A percentile compares a stretch with the other conserved stretches of the same genome.
Conservation (phyloP, 192 early-diverging fungal species). For the Coemansia sp. region DNA sequence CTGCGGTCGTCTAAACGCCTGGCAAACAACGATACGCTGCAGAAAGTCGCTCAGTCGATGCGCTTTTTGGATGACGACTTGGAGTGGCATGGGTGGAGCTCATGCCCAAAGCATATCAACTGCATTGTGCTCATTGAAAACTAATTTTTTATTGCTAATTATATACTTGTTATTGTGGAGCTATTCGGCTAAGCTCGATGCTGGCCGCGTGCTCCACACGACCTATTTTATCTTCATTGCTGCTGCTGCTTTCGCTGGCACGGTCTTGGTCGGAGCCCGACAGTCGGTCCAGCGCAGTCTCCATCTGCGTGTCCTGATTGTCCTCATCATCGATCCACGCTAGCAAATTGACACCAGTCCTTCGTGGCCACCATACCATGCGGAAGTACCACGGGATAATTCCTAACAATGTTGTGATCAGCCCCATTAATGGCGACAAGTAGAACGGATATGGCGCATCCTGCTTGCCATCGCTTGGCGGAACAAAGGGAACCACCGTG, state of each 20-base stretch:
- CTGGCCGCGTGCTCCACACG: no score
- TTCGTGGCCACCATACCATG: conserved; percentile 48
- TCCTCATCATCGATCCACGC: conserved; percentile 36
- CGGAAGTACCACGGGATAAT: conserved; percentile 53
- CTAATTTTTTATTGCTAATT: no score
- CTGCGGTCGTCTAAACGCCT: conserved; percentile 9
- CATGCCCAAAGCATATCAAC: conserved; percentile 19
- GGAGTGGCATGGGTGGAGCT: conserved; percentile 27
- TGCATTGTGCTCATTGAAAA: conserved; percentile 18
- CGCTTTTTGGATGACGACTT: conserved; percentile 4
- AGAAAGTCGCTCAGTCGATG: conserved; percentile 11
- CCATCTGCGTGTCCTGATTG: neutral
- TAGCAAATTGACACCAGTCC: conserved; percentile 19
- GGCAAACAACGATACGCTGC: conserved; percentile 10
- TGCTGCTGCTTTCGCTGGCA: neutral
- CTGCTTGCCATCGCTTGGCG: conserved; percentile 25
- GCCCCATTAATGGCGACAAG: conserved; percentile 50
- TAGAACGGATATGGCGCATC: conserved; percentile 51
- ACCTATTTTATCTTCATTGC: neutral
- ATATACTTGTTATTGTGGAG: no score
- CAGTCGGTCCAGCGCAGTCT: no score
- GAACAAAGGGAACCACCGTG: conserved; percentile 58
- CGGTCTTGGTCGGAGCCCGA: no score
- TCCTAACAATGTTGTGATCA: conserved; percentile 40
- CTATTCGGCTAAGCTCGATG: no score